Evolutionary conservation across 139 green algal species (phyloP), one percentile per base, ranked within the genome.

Genomic region (Tetraselmis striata): DNA sequence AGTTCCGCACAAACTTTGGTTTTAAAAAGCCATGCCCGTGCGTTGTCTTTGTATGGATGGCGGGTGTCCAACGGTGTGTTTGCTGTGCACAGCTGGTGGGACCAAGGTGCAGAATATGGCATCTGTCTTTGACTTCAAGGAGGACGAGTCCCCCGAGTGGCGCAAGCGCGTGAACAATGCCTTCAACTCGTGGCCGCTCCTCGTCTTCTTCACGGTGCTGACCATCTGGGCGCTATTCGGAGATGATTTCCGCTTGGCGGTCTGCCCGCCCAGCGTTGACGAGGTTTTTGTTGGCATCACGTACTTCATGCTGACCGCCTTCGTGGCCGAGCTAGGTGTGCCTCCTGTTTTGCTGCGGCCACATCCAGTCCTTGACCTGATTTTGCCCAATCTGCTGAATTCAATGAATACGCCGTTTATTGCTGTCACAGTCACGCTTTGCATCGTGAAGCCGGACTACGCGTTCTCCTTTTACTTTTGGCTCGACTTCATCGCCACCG

Each of bases 391-490:
- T n/a, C n/a, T n/a, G n/a, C n/a, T n/a, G n/a, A n/a, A n/a, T n/a
- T n/a, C n/a, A n/a, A n/a, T n/a, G n/a, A n/a, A n/a, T n/a, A n/a
- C n/a, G n/a, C n/a, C n/a, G n/a, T n/a, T n/a, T n/a, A n/a, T n/a
- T n/a, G n/a, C n/a, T 86, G 32, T 26, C 82, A 74, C 85, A 90
- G 86, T 85, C 18, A 31, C 89, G 45, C 87, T 83, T 0, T 93
- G 84, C 25, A 23, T 94, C 0, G 81, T 90, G 0, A 88, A 90
- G 28, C 89, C 88, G 0, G 84, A 82, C 30, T 98, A 97, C 89
- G 94, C 95, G 75, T 30, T 95, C 26, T 88, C 24, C 29, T 96
- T 98, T 79, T 98, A 97, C 86, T 98, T 97, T 80, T 97, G 88
- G 90, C 89, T 98, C 11, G 95, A 98, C 85, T 67, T 92, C 11